Conservation (phyloP, 2,329 filamentous ascomycete species). For the Pyrenophora graminea region DNA sequence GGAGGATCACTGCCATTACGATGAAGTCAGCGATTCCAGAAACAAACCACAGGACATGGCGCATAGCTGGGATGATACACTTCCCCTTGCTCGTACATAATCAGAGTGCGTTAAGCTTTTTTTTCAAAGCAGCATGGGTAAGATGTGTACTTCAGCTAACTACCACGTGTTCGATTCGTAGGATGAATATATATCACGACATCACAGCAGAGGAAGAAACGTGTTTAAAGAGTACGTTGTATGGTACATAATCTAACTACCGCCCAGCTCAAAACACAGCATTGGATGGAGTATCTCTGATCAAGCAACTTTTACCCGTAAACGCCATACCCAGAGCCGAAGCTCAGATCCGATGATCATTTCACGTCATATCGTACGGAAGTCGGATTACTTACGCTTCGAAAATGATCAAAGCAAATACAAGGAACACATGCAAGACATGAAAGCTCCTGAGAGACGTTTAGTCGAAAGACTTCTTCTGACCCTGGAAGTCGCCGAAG, state of each 20-base stretch:
- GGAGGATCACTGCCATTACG: too few species aligned
- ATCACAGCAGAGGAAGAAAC: not conserved
- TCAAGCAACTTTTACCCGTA: slow-evolving; percentile 20
- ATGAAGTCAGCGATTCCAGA: too few species aligned
- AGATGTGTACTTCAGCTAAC: too few species aligned
- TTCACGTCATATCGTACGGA: slow-evolving; percentile 23
- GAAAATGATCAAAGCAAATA: slow-evolving; percentile 26
- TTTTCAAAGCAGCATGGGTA: too few species aligned
- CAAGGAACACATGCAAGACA: slow-evolving; percentile 9
- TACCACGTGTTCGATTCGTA: too few species aligned
- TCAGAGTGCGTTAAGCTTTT: too few species aligned
- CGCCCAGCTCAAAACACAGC: slow-evolving; percentile 8
- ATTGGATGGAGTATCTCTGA: slow-evolving; percentile 5
- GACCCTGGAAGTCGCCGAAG: slow-evolving; percentile 73
- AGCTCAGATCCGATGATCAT: slow-evolving; percentile 17
- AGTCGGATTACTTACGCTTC: slow-evolving; percentile 32
- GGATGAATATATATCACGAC: too few species aligned
- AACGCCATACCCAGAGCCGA: slow-evolving; percentile 17
- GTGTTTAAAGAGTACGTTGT: slow-evolving; percentile 11
- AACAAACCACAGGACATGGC: too few species aligned
- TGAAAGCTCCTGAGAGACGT: slow-evolving; percentile 4
- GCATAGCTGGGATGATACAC: too few species aligned
- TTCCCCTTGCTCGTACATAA: too few species aligned
- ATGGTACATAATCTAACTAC: slow-evolving; percentile 18
- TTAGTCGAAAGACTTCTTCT: slow-evolving; percentile 72